These are phyloP conservation scores for Cryphonectria nitschkei DNA, from an alignment of 2,329 filamentous ascomycete species.

Conservation along the genomic window DNA sequence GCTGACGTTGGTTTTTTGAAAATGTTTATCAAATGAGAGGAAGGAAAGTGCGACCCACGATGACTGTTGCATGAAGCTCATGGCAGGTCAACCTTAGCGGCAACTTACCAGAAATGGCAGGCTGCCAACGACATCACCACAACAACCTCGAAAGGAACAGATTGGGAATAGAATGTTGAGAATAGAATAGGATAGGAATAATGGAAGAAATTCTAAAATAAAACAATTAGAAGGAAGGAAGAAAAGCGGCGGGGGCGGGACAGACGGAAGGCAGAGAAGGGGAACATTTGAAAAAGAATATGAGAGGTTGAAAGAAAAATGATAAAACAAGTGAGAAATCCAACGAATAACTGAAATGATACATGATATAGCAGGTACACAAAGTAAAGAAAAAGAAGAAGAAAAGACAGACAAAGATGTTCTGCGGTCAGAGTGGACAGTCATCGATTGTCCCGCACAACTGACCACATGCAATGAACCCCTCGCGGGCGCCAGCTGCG, in stretches of 20 bases:
- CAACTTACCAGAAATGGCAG: not conserved
- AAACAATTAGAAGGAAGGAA: not conserved
- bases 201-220: not conserved
- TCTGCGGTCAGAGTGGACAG: not conserved
- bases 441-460: not conserved
- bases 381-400: not conserved
- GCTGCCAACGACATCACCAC: not conserved
- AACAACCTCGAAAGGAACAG: not conserved
- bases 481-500: not conserved
- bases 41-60: not conserved
- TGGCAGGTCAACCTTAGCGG: not conserved
- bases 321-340: not conserved
- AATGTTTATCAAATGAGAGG: not conserved
- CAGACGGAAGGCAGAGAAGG: not conserved
- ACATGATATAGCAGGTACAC: too few species aligned
- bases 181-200: not conserved
- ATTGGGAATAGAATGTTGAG: not conserved
- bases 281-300: not conserved
- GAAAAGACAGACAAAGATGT: not conserved
- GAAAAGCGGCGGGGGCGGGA: not conserved
- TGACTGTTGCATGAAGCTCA: slow-evolving; percentile 6
- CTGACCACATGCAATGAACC: not conserved
- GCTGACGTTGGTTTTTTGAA: not conserved
- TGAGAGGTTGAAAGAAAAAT: not conserved
- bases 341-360: not conserved